Base-by-base conservation (phyloP, 208 protist species). In the Crithidia brevicula region DNA sequence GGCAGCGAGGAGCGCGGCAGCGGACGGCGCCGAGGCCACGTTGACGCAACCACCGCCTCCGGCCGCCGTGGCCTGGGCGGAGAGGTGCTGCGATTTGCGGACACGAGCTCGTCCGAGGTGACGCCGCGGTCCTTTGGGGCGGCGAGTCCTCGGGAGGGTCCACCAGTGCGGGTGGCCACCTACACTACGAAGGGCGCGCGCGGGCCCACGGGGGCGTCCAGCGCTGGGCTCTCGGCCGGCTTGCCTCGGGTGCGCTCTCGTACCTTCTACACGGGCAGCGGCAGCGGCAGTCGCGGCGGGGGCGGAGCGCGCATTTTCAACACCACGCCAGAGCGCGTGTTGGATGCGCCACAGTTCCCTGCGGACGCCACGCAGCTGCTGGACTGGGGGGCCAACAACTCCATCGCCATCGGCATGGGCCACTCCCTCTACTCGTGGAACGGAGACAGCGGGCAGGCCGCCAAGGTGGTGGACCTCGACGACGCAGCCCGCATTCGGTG, bases 311-410 rank as follows among this genome's bases (percentile, higher is more conserved):
- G 83, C 9, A 73, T 89, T 25, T 76, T 92, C 51, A 83, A 77
- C 74, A 83, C 87, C 4, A 92, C 90, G 33, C 90, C 90, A 2
- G 81, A 92, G 53, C 76, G 86, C 22, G 85, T 93, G 6, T 74
- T 95, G 30, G 90, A 93, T 60, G 90, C 90, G 11, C 90, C 86
- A 6, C 76, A 92, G 63, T 92, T 94, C 63, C 83, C 85, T 11
- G 33, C 69, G 43, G 56, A 68, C 28, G 72, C 83, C 3, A 63
- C 71, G 15, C 87, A 95, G 70, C 80, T 93, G 28, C 78, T 95
- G 36, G 80, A 95, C 78, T 95, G 90, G 88, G 90, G 86, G 13
- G 80, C 73, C 36, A 93, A 95, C 69, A 91, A 95, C 64, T 82
- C 83, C 74, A 80, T 95, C 38, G 72, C 86, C 15, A 92, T 95